Evolutionary conservation across 2,329 filamentous ascomycete species (phyloP).

Genomic region (Aspergillus neoniger): DNA sequence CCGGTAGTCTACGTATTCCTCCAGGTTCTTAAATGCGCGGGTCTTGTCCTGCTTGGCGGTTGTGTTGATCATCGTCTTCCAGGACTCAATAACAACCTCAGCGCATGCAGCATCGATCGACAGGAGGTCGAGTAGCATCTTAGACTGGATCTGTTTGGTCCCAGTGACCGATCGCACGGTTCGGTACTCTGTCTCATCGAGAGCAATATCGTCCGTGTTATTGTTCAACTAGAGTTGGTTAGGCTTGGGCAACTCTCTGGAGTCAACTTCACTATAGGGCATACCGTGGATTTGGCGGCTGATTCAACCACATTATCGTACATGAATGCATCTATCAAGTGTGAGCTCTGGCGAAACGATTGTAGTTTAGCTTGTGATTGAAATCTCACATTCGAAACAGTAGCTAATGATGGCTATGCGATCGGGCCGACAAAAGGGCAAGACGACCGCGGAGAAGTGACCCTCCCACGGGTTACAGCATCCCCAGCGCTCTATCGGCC

Average conservation of each 20-base stretch:
- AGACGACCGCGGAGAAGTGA: slow-evolving; percentile 17
- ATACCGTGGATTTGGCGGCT: slow-evolving; percentile 14
- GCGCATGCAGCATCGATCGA: slow-evolving; percentile 18
- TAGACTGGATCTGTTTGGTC: slow-evolving; percentile 24
- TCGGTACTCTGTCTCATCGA: slow-evolving; percentile 21
- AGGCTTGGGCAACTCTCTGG: not conserved
- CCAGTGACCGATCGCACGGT: slow-evolving; percentile 21
- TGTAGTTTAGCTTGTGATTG: not conserved
- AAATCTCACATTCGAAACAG: slow-evolving; percentile 21
- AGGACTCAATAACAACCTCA: slow-evolving; percentile 18
- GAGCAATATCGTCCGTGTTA: slow-evolving; percentile 17
- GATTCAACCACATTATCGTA: slow-evolving; percentile 24
- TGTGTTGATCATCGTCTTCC: slow-evolving; percentile 23
- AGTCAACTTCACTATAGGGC: not conserved
- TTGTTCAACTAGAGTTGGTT: slow-evolving; percentile 11
- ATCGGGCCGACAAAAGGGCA: slow-evolving; percentile 19
- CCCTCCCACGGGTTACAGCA: slow-evolving; percentile 21
- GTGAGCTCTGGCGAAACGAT: too few species aligned
- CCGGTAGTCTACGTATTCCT: slow-evolving; percentile 23
- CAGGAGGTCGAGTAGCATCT: slow-evolving; percentile 21
- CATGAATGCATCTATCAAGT: slow-evolving; percentile 15
- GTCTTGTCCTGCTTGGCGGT: slow-evolving; percentile 21
- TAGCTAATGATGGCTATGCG: slow-evolving; percentile 18
- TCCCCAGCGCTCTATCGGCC: slow-evolving; percentile 22
- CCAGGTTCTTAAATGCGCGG: slow-evolving; percentile 12